Evolutionary conservation across 495 filamentous ascomycete genomes (phyloP).

Genomic region (Endocarpon pusillum): DNA sequence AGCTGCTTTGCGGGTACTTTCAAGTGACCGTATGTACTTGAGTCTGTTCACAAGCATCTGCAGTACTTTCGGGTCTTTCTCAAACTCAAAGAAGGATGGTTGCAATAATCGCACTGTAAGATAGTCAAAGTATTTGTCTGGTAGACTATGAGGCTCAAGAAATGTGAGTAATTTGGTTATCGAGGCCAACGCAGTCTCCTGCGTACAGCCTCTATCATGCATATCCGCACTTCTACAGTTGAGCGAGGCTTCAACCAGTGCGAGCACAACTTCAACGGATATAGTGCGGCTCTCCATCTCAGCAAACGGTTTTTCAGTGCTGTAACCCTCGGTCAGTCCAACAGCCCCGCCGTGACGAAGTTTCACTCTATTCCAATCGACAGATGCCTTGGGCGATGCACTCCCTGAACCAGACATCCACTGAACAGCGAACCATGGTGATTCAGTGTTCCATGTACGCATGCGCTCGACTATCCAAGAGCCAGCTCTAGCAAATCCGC

Average conservation of each 20-base stretch:
- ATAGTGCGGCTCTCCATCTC: conserved; percentile 33
- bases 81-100: conserved; percentile 22
- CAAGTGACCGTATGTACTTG: conserved; percentile 1
- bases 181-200: conserved; percentile 17
- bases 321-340: conserved; percentile 7
- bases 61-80: conserved; percentile 24
- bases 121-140: no score
- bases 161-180: conserved; percentile 14
- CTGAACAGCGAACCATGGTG: conserved; percentile 23
- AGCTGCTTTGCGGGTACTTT: conserved; percentile 12
- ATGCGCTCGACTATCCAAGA: conserved; percentile 29
- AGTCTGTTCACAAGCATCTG: conserved; percentile 16
- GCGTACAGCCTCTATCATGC: conserved; percentile 6
- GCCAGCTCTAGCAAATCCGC: conserved; percentile 38
- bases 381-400: conserved; percentile 15
- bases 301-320: conserved; percentile 17
- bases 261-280: conserved; percentile 38
- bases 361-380: conserved; percentile 19
- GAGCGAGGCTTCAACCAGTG: conserved; percentile 33
- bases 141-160: conserved; percentile 10
- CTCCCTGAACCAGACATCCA: conserved; percentile 20
- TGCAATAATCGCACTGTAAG: conserved; percentile 38
- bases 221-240: conserved; percentile 23
- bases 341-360: conserved; percentile 14
- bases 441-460: conserved; percentile 12